Conservation (phyloP, 148 eudicot genomes). For the Persicaria maculosa region DNA sequence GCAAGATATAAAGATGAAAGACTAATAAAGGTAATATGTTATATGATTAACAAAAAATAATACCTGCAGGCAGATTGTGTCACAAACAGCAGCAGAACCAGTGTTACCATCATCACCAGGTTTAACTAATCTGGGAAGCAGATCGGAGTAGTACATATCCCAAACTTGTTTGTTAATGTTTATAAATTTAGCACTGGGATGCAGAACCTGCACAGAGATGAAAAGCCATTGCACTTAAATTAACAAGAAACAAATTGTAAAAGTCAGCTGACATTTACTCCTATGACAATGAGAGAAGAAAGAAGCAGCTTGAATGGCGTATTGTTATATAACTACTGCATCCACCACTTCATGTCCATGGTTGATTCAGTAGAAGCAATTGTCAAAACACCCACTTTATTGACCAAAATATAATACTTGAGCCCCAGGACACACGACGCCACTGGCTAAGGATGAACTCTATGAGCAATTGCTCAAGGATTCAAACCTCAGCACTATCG, state of each 20-base stretch:
- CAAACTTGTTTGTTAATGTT: conserved; percentile 71
- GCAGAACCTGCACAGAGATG: conserved; percentile 47
- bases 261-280: not conserved
- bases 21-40: not conserved
- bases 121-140: conserved; percentile 78
- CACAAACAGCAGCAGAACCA: conserved; percentile 74
- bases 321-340: no score
- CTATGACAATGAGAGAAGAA: not conserved
- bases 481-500: no score
- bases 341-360: no score
- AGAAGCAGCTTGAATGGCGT: no score
- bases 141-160: conserved; percentile 70
- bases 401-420: not conserved
- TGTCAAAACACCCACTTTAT: not conserved
- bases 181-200: conserved; percentile 43
- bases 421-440: not conserved
- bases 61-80: conserved; percentile 89
- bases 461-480: no score
- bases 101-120: conserved; percentile 79
- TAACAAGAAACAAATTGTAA: not conserved
- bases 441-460: no score
- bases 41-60: not conserved
- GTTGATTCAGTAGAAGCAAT: not conserved
- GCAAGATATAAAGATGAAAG: not conserved
- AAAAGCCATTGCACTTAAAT: not conserved